Conservation (phyloP, 768 basidiomycete genomes). For the Amanita phalloides region DNA sequence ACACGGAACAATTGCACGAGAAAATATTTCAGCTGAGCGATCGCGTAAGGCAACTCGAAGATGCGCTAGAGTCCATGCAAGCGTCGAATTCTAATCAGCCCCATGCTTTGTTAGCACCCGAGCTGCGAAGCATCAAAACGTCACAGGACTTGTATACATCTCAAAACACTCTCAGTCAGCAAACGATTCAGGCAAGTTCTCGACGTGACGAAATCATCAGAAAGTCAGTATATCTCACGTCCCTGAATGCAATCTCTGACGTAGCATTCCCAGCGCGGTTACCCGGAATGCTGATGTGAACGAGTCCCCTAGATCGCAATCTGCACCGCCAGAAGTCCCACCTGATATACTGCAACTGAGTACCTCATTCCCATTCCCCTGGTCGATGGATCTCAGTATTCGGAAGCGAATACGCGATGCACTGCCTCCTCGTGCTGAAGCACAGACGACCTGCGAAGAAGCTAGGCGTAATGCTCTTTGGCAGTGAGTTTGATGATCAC, state of each 20-base stretch:
- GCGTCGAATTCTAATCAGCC: slow-evolving; percentile 24
- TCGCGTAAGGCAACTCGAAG: slow-evolving; percentile 55
- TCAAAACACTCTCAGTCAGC: slow-evolving; percentile 8
- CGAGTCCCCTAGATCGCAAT: not conserved
- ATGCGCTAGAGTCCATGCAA: slow-evolving; percentile 40
- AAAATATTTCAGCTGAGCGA: slow-evolving; percentile 52
- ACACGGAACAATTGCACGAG: slow-evolving; percentile 55
- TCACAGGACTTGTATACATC: slow-evolving; percentile 52
- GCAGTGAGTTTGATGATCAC: slow-evolving; percentile 40
- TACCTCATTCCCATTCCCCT: slow-evolving; percentile 60
- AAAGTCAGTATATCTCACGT: slow-evolving; percentile 15
- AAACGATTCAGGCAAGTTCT: not conserved
- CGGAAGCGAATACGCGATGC: slow-evolving; percentile 53
- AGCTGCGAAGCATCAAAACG: slow-evolving; percentile 52
- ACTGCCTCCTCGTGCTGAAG: slow-evolving; percentile 49
- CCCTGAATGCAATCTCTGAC: slow-evolving; percentile 10
- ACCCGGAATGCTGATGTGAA: not conserved
- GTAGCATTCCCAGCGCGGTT: slow-evolving; percentile 3
- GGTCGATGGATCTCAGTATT: slow-evolving; percentile 52
- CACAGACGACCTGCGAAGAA: slow-evolving; percentile 48
- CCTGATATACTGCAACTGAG: slow-evolving; percentile 48
- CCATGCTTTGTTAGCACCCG: slow-evolving; percentile 50
- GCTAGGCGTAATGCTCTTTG: slow-evolving; percentile 60
- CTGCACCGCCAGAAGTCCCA: slow-evolving; percentile 27
- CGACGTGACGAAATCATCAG: slow-evolving; percentile 15